Base-by-base conservation (phyloP, 257 asterid species). In the Solanum bulbocastanum region DNA sequence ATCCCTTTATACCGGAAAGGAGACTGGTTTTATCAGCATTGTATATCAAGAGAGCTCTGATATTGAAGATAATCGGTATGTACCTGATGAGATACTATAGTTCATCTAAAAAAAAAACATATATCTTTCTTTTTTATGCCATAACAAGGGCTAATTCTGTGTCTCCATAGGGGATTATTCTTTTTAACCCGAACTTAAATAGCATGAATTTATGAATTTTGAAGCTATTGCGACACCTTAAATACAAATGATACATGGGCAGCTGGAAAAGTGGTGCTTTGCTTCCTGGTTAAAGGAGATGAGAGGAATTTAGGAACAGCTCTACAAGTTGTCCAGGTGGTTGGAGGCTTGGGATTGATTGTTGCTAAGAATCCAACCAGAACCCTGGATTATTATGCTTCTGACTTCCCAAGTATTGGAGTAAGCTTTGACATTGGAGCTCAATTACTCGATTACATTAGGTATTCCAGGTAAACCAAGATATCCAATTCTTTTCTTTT, bases 291-390 rank as follows among this genome's bases (percentile, higher is more conserved):
- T 52, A 22, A 36, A 69, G 40, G 56, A 8, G 65, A 62, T 20
- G 36, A 5, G 1, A 88, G 0, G 1, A 32, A 8, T 2, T 1
- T 0, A 87, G 62, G 62, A 52, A 52, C 62, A 6, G 4, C 86
- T 25, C 20, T 30, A 13, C 35, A 5, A 20, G 23, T 2, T 25
- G 90, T 90, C n/a, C 27, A 18, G 62, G 23, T 52, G 23, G 10
- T 87, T 27, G 91, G 94, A 37, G 94, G 90, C 11, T 27, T 65
- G 83, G 92, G 93, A 33, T 65, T 92, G 32, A 90, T 91, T 42
- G 87, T 89, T 30, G 89, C 90, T 30, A 87, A 91, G 8, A 87
- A 65, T 27, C 86, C 83, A 4, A 20, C 78, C 3, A 8, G 39
- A 35, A 10, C 0, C 15, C 23, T 88, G 35, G 56, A 39, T 49